A percentile compares a stretch with the other conserved stretches of the same genome.
phyloP scores from a whole-genome alignment of 176 grass and related monocot species.

The Sorghum bicolor region DNA sequence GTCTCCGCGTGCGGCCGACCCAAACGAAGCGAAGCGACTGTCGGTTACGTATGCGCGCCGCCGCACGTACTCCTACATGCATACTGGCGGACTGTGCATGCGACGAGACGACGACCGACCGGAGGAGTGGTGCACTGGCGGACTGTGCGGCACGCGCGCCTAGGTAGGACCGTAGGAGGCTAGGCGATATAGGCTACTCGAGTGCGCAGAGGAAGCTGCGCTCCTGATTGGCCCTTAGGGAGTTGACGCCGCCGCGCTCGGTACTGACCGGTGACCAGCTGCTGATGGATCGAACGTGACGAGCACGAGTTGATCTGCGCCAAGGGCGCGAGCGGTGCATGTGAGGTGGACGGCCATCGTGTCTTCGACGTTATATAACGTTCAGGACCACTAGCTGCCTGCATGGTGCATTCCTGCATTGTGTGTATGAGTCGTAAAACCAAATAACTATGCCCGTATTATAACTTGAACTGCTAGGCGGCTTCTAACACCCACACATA shows the following conservation, averaged over 20 bases:
- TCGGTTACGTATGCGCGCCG: background rate
- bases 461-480: background rate
- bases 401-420: no score
- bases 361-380: background rate
- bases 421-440: background rate
- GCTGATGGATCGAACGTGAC: background rate
- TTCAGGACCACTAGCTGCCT: background rate
- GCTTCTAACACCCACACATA: background rate
- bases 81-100: no score
- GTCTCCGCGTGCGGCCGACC: background rate
- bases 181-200: background rate
- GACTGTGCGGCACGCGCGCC: background rate
- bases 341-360: background rate
- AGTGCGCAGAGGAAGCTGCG: background rate
- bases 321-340: background rate
- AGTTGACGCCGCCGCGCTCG: slow-evolving; percentile 22
- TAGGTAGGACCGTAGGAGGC: background rate
- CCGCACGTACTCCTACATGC: background rate
- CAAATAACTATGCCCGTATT: background rate
- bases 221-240: slow-evolving; percentile 16
- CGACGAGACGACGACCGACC: background rate
- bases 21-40: background rate
- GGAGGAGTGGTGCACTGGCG: background rate
- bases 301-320: background rate
- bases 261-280: background rate